phyloP scores from a whole-genome alignment of 139 green algal genomes.

The Pleodorina starrii region DNA sequence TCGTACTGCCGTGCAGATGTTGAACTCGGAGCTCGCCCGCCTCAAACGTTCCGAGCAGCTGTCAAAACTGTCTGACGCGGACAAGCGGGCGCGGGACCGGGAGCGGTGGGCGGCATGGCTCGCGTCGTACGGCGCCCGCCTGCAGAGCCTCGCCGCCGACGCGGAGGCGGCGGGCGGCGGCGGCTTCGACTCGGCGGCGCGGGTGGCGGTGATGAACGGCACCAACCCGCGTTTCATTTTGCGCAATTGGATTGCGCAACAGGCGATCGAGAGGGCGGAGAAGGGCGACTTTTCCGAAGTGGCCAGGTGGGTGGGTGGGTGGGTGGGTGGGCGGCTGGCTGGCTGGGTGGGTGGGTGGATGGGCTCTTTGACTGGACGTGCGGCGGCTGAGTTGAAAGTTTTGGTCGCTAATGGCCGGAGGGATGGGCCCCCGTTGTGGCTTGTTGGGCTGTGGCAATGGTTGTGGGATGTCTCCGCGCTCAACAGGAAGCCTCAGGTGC shows the following conservation, averaged over 20 bases:
- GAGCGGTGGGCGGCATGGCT: conserved; percentile 64
- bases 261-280: conserved; percentile 69
- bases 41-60: conserved; percentile 32
- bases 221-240: conserved; percentile 77
- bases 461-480: too few species aligned
- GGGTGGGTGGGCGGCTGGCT: too few species aligned
- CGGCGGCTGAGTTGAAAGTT: too few species aligned
- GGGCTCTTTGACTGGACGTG: too few species aligned
- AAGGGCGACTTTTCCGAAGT: conserved; percentile 63
- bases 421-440: too few species aligned
- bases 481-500: too few species aligned
- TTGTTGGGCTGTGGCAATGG: too few species aligned
- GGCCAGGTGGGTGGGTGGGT: not conserved
- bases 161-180: not conserved
- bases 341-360: too few species aligned
- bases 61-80: not conserved
- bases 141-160: conserved; percentile 52
- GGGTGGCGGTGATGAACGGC: conserved; percentile 59
- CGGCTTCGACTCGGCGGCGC: conserved; percentile 5
- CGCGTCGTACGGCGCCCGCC: conserved; percentile 52
- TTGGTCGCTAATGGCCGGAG: too few species aligned
- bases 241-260: conserved; percentile 73
- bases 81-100: conserved; percentile 60
- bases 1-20: conserved; percentile 3
- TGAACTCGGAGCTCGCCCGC: conserved; percentile 55